A percentile compares a stretch with the other conserved stretches of the same genome.
phyloP scores from a whole-genome alignment of 2,329 filamentous ascomycete species.

The Fusarium mundagurra region DNA sequence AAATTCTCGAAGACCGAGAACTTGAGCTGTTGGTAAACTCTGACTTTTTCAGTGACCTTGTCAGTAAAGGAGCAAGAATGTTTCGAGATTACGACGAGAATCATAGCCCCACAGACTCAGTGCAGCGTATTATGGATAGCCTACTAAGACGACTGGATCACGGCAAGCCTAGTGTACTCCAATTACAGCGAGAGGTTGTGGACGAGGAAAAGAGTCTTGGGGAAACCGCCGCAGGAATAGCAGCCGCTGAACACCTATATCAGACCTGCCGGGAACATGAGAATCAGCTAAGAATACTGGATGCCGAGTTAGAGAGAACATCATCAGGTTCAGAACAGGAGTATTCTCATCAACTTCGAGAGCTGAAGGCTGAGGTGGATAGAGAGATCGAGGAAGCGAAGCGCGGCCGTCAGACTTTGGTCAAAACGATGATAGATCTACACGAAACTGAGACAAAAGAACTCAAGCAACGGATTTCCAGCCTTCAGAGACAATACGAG shows the following conservation, averaged over 20 bases:
- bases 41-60: background rate
- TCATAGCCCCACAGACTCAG: background rate
- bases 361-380: background rate
- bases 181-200: constrained; percentile 5
- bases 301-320: background rate
- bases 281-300: background rate
- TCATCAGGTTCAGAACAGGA: accelerated
- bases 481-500: background rate
- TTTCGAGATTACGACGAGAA: background rate
- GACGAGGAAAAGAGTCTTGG: background rate
- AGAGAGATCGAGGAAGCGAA: background rate
- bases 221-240: background rate
- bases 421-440: background rate
- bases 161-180: background rate
- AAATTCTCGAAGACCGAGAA: background rate
- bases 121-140: background rate
- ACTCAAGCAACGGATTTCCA: background rate
- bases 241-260: background rate
- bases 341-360: background rate
- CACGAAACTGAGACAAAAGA: background rate
- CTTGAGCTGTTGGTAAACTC: background rate
- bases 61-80: background rate
- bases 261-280: background rate
- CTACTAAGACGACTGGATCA: background rate
- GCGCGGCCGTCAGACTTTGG: background rate